Conservation (phyloP, 345 rosid genomes). For the Corchorus capsularis region DNA sequence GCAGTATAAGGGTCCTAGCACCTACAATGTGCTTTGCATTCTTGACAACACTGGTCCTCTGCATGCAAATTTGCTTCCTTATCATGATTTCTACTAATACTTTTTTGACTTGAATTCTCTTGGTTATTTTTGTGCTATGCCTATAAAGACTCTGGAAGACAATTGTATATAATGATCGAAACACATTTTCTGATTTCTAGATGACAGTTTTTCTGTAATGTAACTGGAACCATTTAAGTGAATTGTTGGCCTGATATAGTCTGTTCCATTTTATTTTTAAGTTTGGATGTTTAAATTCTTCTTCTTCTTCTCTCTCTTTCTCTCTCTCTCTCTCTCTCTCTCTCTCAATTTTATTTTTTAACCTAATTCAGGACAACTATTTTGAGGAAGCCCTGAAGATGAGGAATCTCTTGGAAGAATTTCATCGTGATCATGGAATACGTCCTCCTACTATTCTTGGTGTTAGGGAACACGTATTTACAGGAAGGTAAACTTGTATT, state of each 20-base stretch:
- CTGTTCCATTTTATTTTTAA: not conserved
- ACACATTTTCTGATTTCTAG: not conserved
- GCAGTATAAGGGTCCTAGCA: too few relatives aligned
- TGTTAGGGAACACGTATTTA: constrained; percentile 94
- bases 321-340: too few relatives aligned
- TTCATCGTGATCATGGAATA: constrained; percentile 78
- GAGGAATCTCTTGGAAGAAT: constrained; percentile 97
- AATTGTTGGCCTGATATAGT: not conserved
- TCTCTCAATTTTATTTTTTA: not conserved
- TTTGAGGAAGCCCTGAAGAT: constrained; percentile 98
- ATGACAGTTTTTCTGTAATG: not conserved
- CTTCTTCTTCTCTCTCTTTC: too few relatives aligned
- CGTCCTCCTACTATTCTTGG: constrained; percentile 97
- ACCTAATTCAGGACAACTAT: constrained; percentile 72
- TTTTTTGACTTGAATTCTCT: not conserved
- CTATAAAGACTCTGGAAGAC: not conserved
- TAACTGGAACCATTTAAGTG: not conserved
- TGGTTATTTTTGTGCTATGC: not conserved
- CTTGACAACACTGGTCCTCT: too few relatives aligned
- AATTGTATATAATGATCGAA: not conserved
- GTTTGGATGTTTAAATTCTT: not conserved
- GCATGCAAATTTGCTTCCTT: too few relatives aligned
- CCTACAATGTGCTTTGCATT: too few relatives aligned
- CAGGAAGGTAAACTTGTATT: constrained; percentile 68
- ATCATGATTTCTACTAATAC: not conserved